Conservation (phyloP, 2,329 filamentous ascomycete species). For the Curvularia eragrostidis region DNA sequence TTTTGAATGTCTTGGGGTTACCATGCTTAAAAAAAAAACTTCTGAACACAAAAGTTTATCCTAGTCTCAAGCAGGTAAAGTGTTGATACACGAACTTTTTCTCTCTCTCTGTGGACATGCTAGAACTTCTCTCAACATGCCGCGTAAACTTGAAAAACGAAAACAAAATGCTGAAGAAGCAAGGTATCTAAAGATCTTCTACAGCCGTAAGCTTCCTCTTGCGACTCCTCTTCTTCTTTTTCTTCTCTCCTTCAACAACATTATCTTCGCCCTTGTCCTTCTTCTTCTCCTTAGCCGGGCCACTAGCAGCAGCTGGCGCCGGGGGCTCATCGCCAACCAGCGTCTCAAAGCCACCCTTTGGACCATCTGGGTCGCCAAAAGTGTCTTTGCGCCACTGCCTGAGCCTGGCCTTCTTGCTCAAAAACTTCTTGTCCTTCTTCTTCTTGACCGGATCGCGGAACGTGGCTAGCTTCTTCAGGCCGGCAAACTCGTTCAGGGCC, state of each 20-base stretch:
- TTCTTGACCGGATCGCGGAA: constrained; percentile 92
- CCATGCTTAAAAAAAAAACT: not conserved
- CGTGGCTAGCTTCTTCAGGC: constrained; percentile 90
- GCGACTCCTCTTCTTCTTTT: constrained; percentile 37
- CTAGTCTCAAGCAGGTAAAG: not conserved
- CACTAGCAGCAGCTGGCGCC: not conserved
- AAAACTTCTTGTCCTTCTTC: constrained; percentile 80
- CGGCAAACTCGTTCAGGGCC: constrained; percentile 86
- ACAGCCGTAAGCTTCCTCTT: constrained; percentile 28
- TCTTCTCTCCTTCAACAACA: constrained; percentile 31
- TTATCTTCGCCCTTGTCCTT: constrained; percentile 11
- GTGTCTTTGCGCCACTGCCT: constrained; percentile 81
- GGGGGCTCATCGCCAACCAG: constrained; percentile 26
- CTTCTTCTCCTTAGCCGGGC: not conserved
- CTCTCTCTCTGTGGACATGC: not conserved
- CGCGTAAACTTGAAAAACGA: not conserved
- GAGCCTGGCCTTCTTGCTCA: constrained; percentile 91
- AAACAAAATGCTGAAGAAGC: not conserved
- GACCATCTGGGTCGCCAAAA: constrained; percentile 66
- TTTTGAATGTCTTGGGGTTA: not conserved
- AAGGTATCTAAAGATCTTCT: constrained; percentile 13
- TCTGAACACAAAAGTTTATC: not conserved
- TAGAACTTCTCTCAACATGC: not conserved
- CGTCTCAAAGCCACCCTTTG: constrained; percentile 51
- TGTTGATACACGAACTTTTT: not conserved